Evolutionary conservation across 768 basidiomycete species (phyloP), one percentile per base, ranked within the genome.

Genomic region (Lentinula sp.): DNA sequence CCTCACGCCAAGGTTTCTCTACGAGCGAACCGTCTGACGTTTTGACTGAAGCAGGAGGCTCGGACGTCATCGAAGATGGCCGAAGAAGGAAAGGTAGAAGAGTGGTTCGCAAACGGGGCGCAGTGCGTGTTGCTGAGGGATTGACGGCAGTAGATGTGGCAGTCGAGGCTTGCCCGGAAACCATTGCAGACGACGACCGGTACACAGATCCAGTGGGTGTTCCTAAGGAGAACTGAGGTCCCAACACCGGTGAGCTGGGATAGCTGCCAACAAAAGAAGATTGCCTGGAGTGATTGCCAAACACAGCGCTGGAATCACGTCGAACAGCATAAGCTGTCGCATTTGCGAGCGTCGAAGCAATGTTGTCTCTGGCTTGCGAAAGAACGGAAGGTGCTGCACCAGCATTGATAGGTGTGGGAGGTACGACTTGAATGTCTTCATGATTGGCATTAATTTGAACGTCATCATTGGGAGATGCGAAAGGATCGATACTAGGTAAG

Each of bases 291-390:
- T 59, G 57, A 18, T 32, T 48, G 57, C 48, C 48, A 21, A 59
- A 59, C 15, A 37, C 3, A 49, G 32, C 18, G 5, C 32, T 28
- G 5, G 57, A 59, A 59, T 48, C 45, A 31, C 32, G 45, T 16
- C 45, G 32, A 28, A 59, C 57, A 37, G 57, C 57, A n/a, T 48
- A 59, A 15, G 57, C 57, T 6, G 57, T 59, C 21, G 57, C 57
- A 18, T 48, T 59, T 32, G 57, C 57, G 16, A 59, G 57, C 11
- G 57, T 45, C n/a, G 46, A 48, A 10, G 57, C 48, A 9, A 59
- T 42, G 18, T 48, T 32, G 5, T 45, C 56, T 42, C 56, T 18
- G n/a, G 45, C 42, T 0, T 37, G 23, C 15, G 57, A 37, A 42
- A 42, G n/a, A 13, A 50, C n/a, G 1, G 57, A 57, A 46, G 57